Evolutionary conservation across 2,329 filamentous ascomycete species (phyloP), one percentile per base, ranked within the genome.

Genomic region (Colletotrichum gigasporum): DNA sequence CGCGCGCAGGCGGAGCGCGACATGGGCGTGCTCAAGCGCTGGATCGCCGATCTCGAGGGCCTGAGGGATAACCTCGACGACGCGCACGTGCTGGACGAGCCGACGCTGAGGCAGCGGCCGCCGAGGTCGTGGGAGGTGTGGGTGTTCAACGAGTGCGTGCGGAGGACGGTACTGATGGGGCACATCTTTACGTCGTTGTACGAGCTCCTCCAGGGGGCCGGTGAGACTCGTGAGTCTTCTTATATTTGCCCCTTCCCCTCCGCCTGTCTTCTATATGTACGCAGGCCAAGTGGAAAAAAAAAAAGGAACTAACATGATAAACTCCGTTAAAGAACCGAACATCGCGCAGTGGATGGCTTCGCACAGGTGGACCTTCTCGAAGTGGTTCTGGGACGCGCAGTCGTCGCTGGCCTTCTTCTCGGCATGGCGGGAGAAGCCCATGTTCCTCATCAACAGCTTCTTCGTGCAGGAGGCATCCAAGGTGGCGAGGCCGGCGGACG

Each of bases 41-140:
- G 81, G 81, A 63, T 75, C 14, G 67, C 67, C 26, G 77, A 78
- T 2, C 72, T 83, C 11, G 67, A 68, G 10, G 67, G 68, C 22
- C 24, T 78, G 18, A 73, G 70, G 47, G 70, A 74, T 11, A 76
- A 80, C 54, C 66, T 82, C 34, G 74, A 78, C 44, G 70, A 69
- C 16, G 64, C 70, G 45, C 69, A 53, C 64, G 66, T 42, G 9
- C 56, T 75, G 44, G 67, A 72, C 2, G 55, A 66, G 18, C 52
- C 63, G 4, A 67, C 61, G 47, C 60, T 73, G 32, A 71, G 74
- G 30, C 74, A 77, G 3, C 71, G 69, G 24, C 74, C 76, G 20
- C 80, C 81, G 1, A 71, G 75, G 53, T 78, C 71, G 24, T 83
- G 81, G 81, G 80, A 83, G 72, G 78, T 72, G 71, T 83, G 81